phyloP scores from a whole-genome alignment of 768 basidiomycete species.

The Leccinum subgranulosum region DNA sequence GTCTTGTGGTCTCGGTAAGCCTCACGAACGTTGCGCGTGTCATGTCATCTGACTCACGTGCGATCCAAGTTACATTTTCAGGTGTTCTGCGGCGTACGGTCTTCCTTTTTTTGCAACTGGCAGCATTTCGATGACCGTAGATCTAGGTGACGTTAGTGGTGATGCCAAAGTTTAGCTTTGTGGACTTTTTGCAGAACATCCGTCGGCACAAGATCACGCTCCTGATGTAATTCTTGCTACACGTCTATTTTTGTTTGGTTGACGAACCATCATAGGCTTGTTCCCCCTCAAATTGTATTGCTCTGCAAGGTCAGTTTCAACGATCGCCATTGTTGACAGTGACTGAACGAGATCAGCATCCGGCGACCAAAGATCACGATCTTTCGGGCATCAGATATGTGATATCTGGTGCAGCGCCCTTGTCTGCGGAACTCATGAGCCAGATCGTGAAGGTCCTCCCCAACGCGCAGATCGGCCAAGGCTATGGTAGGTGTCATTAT shows the following conservation, averaged over 20 bases:
- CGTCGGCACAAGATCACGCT: conserved; percentile 54
- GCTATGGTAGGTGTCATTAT: conserved; percentile 43
- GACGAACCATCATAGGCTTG: conserved; percentile 39
- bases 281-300: conserved; percentile 64
- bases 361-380: conserved; percentile 46
- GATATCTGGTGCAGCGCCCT: conserved; percentile 61
- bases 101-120: not conserved
- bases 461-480: conserved; percentile 62
- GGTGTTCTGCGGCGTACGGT: conserved; percentile 50
- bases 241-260: not conserved
- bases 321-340: not conserved
- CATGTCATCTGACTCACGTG: conserved; percentile 5
- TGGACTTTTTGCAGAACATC: conserved; percentile 60
- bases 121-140: conserved; percentile 3
- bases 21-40: not conserved
- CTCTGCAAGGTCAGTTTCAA: conserved; percentile 56
- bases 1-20: conserved; percentile 53
- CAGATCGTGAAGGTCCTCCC: conserved; percentile 47
- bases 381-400: conserved; percentile 50
- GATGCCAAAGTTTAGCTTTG: conserved; percentile 60
- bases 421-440: conserved; percentile 53
- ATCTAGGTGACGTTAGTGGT: conserved; percentile 53
- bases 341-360: conserved; percentile 39
- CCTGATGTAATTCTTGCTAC: conserved; percentile 40
- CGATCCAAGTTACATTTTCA: conserved; percentile 46